Conservation (phyloP, 176 grass and related monocot genomes). For the Hyparrhenia diplandra region DNA sequence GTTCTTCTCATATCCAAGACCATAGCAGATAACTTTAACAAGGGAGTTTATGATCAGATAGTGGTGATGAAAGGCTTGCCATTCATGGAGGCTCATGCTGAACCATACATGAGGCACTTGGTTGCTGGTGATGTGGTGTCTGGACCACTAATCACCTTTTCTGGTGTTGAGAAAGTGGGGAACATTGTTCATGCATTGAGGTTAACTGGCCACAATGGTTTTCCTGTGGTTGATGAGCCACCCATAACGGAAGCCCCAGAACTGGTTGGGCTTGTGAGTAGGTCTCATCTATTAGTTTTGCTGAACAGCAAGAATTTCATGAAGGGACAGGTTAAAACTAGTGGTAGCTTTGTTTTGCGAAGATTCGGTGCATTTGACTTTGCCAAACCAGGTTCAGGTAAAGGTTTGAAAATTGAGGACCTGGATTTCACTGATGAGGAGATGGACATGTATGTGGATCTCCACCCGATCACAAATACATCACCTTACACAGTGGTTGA, state of each 20-base stretch:
- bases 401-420: too few relatives aligned
- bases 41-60: slow-evolving; percentile 89
- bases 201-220: slow-evolving; percentile 77
- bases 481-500: too few relatives aligned
- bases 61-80: slow-evolving; percentile 87
- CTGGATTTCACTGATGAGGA: too few relatives aligned
- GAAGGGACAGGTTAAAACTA: too few relatives aligned
- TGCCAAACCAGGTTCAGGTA: too few relatives aligned
- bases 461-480: too few relatives aligned
- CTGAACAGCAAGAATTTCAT: too few relatives aligned
- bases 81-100: slow-evolving; percentile 89
- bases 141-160: slow-evolving; percentile 61
- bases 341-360: too few relatives aligned
- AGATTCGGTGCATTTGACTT: too few relatives aligned
- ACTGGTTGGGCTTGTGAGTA: slow-evolving; percentile 64
- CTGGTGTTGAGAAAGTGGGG: slow-evolving; percentile 74
- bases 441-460: too few relatives aligned
- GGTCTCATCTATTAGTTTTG: slow-evolving; percentile 64
- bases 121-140: slow-evolving; percentile 67
- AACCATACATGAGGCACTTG: slow-evolving; percentile 87
- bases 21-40: slow-evolving; percentile 80
- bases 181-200: slow-evolving; percentile 62
- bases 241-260: slow-evolving; percentile 54
- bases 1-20: slow-evolving; percentile 93
- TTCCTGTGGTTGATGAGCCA: slow-evolving; percentile 77